These are phyloP conservation scores for Stylonectria norvegica DNA, from an alignment of 2,329 filamentous ascomycete genomes.

Conservation along the genomic window DNA sequence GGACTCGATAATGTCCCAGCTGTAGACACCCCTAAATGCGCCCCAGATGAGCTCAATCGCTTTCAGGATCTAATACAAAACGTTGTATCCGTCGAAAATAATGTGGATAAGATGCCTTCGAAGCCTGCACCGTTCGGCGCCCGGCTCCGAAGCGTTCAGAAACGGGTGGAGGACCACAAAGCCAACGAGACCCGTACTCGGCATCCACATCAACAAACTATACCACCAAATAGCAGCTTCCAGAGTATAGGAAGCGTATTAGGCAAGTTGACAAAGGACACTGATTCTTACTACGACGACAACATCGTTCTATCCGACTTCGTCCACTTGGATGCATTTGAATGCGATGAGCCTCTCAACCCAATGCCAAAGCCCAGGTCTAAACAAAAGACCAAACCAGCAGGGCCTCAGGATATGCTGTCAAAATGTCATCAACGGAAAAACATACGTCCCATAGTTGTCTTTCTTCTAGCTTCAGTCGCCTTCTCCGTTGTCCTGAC, in stretches of 20 bases:
- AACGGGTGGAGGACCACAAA: conserved; percentile 11
- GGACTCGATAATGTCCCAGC: conserved; percentile 3
- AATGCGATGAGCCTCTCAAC: not conserved
- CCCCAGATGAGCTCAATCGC: conserved; percentile 8
- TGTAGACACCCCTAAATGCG: not conserved
- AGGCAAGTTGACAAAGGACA: conserved; percentile 6
- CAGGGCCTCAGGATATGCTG: too few relatives aligned
- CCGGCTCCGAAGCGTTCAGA: conserved; percentile 15
- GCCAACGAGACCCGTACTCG: not conserved
- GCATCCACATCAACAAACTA: not conserved
- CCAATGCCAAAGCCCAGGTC: not conserved
- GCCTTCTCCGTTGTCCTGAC: conserved; percentile 19
- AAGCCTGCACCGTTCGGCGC: conserved; percentile 8
- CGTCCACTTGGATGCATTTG: conserved; percentile 14
- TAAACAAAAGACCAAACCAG: not conserved
- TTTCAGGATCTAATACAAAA: conserved; percentile 23
- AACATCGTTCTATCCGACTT: conserved; percentile 11
- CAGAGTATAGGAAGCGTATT: conserved; percentile 6
- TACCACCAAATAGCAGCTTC: conserved; percentile 1
- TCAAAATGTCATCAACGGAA: too few relatives aligned
- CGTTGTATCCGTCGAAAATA: conserved; percentile 16
- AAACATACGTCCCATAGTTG: conserved; percentile 13
- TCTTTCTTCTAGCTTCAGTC: conserved; percentile 18
- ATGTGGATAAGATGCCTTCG: conserved; percentile 1
- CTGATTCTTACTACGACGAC: conserved; percentile 8